These are phyloP conservation scores for Boletus coccyginus DNA, from an alignment of 768 basidiomycete genomes.

Conservation along the genomic window DNA sequence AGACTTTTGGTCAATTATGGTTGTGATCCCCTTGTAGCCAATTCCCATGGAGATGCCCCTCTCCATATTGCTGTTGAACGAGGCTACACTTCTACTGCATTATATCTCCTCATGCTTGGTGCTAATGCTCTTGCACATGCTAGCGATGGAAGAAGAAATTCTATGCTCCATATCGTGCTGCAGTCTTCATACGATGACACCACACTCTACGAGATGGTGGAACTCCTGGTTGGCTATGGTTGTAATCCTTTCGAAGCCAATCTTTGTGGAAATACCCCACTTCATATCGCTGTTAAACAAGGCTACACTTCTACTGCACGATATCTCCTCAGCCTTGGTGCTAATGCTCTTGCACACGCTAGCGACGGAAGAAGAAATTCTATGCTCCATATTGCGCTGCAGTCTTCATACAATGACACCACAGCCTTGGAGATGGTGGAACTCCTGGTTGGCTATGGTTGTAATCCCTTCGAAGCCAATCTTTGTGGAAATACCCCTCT, in stretches of 20 bases:
- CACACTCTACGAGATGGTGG: too few species aligned
- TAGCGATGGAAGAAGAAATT: too few species aligned
- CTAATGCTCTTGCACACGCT: background rate
- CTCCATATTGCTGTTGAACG: background rate
- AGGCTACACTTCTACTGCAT: background rate
- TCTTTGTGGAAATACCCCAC: background rate
- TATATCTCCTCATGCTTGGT: too few species aligned
- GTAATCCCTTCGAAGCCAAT: too few species aligned
- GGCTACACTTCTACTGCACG: background rate
- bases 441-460: too few species aligned
- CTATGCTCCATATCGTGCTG: too few species aligned
- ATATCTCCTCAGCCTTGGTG: background rate
- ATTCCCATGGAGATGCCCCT: background rate
- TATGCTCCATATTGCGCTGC: too few species aligned
- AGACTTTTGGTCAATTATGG: background rate
- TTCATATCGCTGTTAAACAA: background rate
- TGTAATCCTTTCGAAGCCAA: background rate
- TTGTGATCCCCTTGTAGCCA: background rate
- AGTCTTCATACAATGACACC: too few species aligned
- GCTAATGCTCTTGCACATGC: too few species aligned
- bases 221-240: background rate
- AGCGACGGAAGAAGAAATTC: too few species aligned
- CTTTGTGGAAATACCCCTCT: too few species aligned
- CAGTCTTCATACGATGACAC: background rate
- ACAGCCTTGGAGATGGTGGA: too few species aligned